phyloP scores from a whole-genome alignment of 768 basidiomycete species.

The Lentinula detonsa region DNA sequence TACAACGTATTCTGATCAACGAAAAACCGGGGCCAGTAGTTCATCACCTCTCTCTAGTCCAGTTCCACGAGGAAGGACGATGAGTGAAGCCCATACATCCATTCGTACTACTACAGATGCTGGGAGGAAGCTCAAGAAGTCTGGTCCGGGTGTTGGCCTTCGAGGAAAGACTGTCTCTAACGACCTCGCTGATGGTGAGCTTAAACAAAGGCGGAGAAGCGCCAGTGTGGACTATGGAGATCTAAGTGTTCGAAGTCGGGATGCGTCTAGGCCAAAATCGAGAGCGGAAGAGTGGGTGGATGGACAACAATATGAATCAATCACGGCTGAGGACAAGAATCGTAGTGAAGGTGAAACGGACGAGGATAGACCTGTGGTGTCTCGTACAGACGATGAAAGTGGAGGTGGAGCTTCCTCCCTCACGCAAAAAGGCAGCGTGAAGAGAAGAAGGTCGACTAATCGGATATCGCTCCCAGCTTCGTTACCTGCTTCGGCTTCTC shows the following conservation, averaged over 20 bases:
- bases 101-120: neutral
- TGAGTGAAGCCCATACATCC: neutral
- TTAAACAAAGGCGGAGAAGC: neutral
- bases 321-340: conserved; percentile 2
- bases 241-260: conserved; percentile 15
- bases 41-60: too few relatives aligned
- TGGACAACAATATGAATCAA: conserved; percentile 10
- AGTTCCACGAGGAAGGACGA: neutral
- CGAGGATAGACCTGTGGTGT: neutral
- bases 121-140: neutral
- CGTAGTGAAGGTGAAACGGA: neutral
- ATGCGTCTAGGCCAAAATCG: conserved; percentile 3
- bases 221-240: conserved; percentile 8
- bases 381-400: neutral
- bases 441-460: neutral
- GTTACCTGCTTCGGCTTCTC: neutral
- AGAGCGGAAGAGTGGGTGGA: conserved; percentile 17
- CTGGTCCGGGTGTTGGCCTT: neutral
- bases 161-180: neutral
- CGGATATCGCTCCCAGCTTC: neutral
- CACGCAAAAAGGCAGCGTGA: conserved; percentile 1
- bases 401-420: neutral
- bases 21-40: too few relatives aligned
- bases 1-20: neutral
- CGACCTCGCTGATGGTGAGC: neutral